Evolutionary conservation across 179 eudicot genomes (phyloP).

Genomic region (Patellifolia procumbens): DNA sequence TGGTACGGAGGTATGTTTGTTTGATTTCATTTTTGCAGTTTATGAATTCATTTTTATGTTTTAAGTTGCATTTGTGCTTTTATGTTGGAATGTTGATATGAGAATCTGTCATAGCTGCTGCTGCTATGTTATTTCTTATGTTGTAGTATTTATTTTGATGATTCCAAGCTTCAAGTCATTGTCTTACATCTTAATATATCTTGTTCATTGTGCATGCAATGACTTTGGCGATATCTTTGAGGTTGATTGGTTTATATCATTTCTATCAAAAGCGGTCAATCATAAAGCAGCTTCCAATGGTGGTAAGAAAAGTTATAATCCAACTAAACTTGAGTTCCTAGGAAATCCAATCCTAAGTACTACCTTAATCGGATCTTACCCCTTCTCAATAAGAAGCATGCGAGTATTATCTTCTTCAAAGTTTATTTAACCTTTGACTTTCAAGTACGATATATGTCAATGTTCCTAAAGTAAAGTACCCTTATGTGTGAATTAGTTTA

Average conservation of each 20-base stretch:
- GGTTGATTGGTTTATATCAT: conserved; percentile 65
- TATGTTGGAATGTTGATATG: too few species aligned
- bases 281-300: conserved; percentile 58
- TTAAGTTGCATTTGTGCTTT: too few species aligned
- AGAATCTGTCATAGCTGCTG: too few species aligned
- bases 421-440: not conserved
- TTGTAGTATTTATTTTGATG: too few species aligned
- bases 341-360: conserved; percentile 66
- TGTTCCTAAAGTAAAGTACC: not conserved
- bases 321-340: conserved; percentile 60
- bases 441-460: not conserved
- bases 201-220: conserved; percentile 44
- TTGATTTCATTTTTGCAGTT: too few species aligned
- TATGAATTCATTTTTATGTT: too few species aligned
- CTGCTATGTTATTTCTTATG: too few species aligned
- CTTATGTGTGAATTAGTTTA: not conserved
- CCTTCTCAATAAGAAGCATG: conserved; percentile 65
- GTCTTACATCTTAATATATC: conserved; percentile 9
- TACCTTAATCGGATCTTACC: conserved; percentile 65
- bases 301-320: conserved; percentile 47
- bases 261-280: conserved; percentile 69
- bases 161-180: not conserved
- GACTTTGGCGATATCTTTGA: conserved; percentile 76
- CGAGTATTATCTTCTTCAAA: conserved; percentile 36
- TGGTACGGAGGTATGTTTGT: too few species aligned